Conservation (phyloP, 768 basidiomycete species). For the Holtermanniella nyarrowii region DNA sequence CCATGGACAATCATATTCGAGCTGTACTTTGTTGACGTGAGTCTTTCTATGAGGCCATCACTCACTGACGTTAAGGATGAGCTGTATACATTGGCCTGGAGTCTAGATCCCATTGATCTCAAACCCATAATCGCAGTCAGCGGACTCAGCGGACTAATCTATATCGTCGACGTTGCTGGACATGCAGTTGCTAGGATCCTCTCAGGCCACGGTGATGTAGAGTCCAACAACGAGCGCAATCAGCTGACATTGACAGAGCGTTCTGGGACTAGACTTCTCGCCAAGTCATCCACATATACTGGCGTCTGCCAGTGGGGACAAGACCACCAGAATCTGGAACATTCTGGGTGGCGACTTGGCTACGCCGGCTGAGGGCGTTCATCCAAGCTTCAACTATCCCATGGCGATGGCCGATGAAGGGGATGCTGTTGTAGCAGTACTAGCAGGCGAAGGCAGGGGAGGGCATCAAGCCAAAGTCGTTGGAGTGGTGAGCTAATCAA, state of each 20-base stretch:
- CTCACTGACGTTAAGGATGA: too few relatives aligned
- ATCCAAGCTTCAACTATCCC: constrained; percentile 11
- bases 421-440: constrained; percentile 5
- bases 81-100: constrained; percentile 24
- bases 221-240: not conserved
- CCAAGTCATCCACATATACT: constrained; percentile 24
- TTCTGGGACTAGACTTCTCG: constrained; percentile 15
- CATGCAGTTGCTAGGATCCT: constrained; percentile 11
- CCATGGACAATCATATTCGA: not conserved
- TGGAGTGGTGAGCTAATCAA: not conserved
- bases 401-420: constrained; percentile 24
- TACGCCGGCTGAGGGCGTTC: not conserved
- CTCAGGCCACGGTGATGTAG: constrained; percentile 31
- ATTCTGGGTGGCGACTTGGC: constrained; percentile 15
- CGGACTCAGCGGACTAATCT: constrained; percentile 19
- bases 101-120: constrained; percentile 17
- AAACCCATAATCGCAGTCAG: constrained; percentile 24
- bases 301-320: constrained; percentile 27
- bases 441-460: constrained; percentile 13
- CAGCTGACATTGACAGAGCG: constrained; percentile 9
- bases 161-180: constrained; percentile 12
- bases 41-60: too few relatives aligned
- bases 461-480: constrained; percentile 14
- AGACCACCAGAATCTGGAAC: constrained; percentile 32
- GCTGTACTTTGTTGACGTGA: not conserved